Base-by-base conservation (phyloP, 2,329 filamentous ascomycete species). In the Aureobasidium pullulans region DNA sequence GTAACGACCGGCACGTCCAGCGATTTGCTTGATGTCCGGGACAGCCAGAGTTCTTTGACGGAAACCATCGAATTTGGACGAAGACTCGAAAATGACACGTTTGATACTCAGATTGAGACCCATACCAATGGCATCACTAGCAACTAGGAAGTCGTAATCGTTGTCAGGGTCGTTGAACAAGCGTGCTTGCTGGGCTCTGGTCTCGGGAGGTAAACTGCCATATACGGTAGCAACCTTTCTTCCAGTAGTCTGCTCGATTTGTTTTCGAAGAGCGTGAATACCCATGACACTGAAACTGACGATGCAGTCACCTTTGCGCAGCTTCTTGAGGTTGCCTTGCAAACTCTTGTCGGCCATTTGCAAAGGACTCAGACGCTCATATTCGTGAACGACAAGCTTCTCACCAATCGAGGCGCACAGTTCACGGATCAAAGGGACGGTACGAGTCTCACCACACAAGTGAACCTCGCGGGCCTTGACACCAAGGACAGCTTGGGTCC, bases 51-150 rank as follows among this genome's bases (percentile, higher is more conserved):
- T 74, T 15, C 83, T 77, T 32, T 81, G 78, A 5, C 76, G 73
- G 1, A 65, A 68, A 1, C 87, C 87, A 62, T 91, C 82, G 64
- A 81, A 87, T 71, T 96, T 99, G 61, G 79, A 76, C 2, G 86
- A 81, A 0, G 86, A 80, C 68, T 96, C 90, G 64, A 99, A 94
- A 57, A 99, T 83, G 62, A 99, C 83, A 29, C 95, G 88, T 70
- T 91, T 94, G 70, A 96, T 90, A 64, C 81, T 85, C 71, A 99
- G 75, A 68, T 99, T 99, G 23, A 99, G 77, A 1, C 95, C 94
- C 93, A 99, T 97, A 39, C 94, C 94, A 63, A 99, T 93, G 48
- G 94, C 94, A 73, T 96, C 91, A 66, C 90, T 96, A 8, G 95
- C 94, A 29, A 94, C 92, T 6, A 99, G 79, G 66, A 86, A 95